phyloP scores from a whole-genome alignment of 2,329 filamentous ascomycete species.

The Talaromyces sp. region DNA sequence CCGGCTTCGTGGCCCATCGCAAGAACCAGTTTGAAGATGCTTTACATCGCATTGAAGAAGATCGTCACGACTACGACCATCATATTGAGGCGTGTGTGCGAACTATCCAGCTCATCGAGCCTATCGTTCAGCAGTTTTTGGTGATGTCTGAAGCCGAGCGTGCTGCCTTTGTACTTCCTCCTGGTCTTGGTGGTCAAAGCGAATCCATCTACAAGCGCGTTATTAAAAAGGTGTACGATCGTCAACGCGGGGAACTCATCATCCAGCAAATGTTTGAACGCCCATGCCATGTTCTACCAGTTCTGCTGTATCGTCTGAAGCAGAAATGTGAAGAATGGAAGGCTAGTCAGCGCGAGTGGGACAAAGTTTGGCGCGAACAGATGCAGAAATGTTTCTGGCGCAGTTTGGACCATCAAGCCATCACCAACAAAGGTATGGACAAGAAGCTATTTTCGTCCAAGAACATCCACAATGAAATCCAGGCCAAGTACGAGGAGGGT shows the following conservation, averaged over 20 bases:
- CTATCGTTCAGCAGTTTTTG: slow-evolving; percentile 85
- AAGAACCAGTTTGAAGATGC: slow-evolving; percentile 96
- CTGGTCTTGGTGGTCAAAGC: slow-evolving; percentile 84
- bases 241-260: slow-evolving; percentile 77
- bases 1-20: slow-evolving; percentile 92
- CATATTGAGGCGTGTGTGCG: slow-evolving; percentile 94
- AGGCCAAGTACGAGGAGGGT: slow-evolving; percentile 89
- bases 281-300: slow-evolving; percentile 82
- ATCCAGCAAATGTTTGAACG: slow-evolving; percentile 81
- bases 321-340: slow-evolving; percentile 98
- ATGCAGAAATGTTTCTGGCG: slow-evolving; percentile 93
- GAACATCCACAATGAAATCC: slow-evolving; percentile 83
- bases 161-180: slow-evolving; percentile 71
- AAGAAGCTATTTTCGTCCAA: slow-evolving; percentile 90
- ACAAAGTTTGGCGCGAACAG: slow-evolving; percentile 97
- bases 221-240: slow-evolving; percentile 94
- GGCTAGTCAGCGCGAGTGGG: slow-evolving; percentile 94
- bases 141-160: slow-evolving; percentile 72
- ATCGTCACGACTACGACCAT: slow-evolving; percentile 97
- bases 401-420: slow-evolving; percentile 94
- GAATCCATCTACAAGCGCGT: slow-evolving; percentile 96
- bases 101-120: slow-evolving; percentile 93
- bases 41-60: slow-evolving; percentile 93
- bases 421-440: slow-evolving; percentile 80
- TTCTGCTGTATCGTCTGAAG: slow-evolving; percentile 84